Percentiles rank a stretch among this genome's conserved stretches.
Conservation (phyloP, 345 rosid species). For the Anacardium occidentale region DNA sequence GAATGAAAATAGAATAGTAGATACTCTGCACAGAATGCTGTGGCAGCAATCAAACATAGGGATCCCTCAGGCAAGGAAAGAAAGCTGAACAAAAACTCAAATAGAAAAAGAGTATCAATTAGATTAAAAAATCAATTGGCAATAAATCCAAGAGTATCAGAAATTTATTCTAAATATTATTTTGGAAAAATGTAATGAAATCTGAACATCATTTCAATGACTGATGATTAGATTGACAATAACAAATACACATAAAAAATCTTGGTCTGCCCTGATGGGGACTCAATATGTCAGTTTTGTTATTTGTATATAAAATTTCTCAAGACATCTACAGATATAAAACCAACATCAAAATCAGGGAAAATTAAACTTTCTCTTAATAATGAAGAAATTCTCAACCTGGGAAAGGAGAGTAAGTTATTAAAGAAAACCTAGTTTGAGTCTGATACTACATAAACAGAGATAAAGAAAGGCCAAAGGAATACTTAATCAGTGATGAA, state of each 20-base stretch:
- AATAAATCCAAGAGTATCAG: no score
- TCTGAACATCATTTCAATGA: neutral
- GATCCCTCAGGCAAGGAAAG: slow-evolving; percentile 76
- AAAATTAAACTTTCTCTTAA: neutral
- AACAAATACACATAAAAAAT: neutral
- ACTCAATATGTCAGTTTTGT: neutral
- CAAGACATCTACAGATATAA: neutral
- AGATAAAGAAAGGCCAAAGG: no score
- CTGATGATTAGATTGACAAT: neutral
- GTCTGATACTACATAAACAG: neutral
- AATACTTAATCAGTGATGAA: no score
- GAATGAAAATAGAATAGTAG: slow-evolving; percentile 92
- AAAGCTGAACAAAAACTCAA: slow-evolving; percentile 39
- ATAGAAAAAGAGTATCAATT: neutral
- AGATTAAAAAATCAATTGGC: neutral
- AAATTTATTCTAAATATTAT: no score
- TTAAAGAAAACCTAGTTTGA: neutral
- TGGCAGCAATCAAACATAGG: slow-evolving; percentile 66
- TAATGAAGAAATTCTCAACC: no score
- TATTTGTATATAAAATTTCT: neutral
- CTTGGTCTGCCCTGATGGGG: neutral
- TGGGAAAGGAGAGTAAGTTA: neutral
- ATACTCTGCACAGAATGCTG: slow-evolving; percentile 81
- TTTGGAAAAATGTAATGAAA: neutral
- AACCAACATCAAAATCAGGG: neutral